Evolutionary conservation across 2,329 filamentous ascomycete genomes (phyloP).

Genomic region (Curvularia verruculosa): DNA sequence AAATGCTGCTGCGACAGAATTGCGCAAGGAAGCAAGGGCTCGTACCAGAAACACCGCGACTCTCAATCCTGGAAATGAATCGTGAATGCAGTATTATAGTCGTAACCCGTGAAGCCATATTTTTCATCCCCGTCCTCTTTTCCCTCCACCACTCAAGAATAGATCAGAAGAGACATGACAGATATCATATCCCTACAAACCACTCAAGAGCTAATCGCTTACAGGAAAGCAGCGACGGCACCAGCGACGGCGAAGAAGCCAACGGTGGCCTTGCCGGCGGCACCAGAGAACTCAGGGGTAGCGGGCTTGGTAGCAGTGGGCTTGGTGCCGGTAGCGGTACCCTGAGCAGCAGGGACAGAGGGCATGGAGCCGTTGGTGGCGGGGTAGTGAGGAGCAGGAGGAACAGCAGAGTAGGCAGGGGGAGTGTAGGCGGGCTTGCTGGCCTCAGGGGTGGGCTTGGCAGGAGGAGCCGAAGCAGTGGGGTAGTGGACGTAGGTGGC

Average conservation of each 20-base stretch:
- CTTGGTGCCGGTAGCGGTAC: slow-evolving; percentile 33
- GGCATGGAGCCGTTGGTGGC: slow-evolving; percentile 17
- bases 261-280: slow-evolving; percentile 58
- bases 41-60: slow-evolving; percentile 38
- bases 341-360: slow-evolving; percentile 26
- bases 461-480: slow-evolving; percentile 1
- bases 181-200: slow-evolving; percentile 12
- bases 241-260: slow-evolving; percentile 61
- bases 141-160: slow-evolving; percentile 18
- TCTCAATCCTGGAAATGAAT: slow-evolving; percentile 44
- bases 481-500: slow-evolving; percentile 30
- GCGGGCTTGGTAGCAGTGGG: slow-evolving; percentile 39
- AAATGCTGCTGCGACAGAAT: slow-evolving; percentile 39
- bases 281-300: slow-evolving; percentile 56
- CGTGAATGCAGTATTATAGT: slow-evolving; percentile 42
- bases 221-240: slow-evolving; percentile 53
- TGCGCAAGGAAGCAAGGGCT: slow-evolving; percentile 32
- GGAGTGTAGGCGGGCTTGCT: slow-evolving; percentile 12
- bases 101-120: slow-evolving; percentile 41
- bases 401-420: slow-evolving; percentile 16
- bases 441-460: slow-evolving; percentile 1
- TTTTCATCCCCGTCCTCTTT: slow-evolving; percentile 25
- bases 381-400: slow-evolving; percentile 24
- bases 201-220: slow-evolving; percentile 33
- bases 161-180: slow-evolving; percentile 12